Evolutionary conservation across 768 basidiomycete species (phyloP).

Genomic region (Boletus edulis): DNA sequence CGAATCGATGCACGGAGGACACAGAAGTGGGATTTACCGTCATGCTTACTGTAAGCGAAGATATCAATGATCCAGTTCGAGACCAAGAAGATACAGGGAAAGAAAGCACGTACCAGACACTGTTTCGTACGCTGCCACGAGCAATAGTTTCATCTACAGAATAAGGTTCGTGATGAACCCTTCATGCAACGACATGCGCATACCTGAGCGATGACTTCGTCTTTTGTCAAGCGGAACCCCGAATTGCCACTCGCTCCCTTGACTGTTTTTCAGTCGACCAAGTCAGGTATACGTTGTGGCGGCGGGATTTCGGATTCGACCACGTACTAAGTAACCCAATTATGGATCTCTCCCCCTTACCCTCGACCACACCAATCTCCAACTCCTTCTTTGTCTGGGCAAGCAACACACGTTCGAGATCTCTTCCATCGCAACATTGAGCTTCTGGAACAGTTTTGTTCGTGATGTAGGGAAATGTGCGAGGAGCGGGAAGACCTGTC

Average conservation of each 20-base stretch:
- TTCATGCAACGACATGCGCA: not conserved
- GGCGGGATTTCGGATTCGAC: not conserved
- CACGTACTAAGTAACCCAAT: too few relatives aligned
- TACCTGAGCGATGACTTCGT: not conserved
- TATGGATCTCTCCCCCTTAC: too few relatives aligned
- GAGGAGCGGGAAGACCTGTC: constrained; percentile 37
- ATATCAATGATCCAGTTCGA: not conserved
- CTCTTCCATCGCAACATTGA: constrained; percentile 34
- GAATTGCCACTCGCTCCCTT: constrained; percentile 24
- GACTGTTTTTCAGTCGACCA: too few relatives aligned
- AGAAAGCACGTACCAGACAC: not conserved
- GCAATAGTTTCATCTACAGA: not conserved
- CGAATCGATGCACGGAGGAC: not conserved
- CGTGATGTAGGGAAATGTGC: constrained; percentile 35
- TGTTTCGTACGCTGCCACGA: not conserved
- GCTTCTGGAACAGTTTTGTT: constrained; percentile 26
- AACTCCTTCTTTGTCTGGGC: constrained; percentile 34
- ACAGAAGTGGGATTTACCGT: not conserved
- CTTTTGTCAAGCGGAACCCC: not conserved
- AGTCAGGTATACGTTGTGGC: not conserved
- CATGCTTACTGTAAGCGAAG: not conserved
- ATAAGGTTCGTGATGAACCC: not conserved
- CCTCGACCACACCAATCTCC: too few relatives aligned
- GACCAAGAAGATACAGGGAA: not conserved
- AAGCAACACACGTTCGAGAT: constrained; percentile 41